Conservation (phyloP, 2,329 filamentous ascomycete species). For the Pestalotiopsis sp. region DNA sequence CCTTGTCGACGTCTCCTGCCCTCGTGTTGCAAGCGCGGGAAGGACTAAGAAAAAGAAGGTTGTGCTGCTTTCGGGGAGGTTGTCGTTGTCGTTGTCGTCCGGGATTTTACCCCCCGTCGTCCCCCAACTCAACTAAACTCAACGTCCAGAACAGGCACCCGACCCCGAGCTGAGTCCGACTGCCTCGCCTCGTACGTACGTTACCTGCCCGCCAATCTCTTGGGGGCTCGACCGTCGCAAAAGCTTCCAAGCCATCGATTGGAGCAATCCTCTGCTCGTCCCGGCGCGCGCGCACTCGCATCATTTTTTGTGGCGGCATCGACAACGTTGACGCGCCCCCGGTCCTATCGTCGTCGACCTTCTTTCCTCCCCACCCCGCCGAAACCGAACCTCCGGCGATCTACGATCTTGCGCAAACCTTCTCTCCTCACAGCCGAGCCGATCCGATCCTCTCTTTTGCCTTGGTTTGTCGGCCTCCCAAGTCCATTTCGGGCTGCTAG, state of each 20-base stretch:
- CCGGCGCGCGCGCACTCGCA: background rate
- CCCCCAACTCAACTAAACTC: background rate
- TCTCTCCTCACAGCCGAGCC: background rate
- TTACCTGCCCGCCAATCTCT: background rate
- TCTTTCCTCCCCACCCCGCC: background rate
- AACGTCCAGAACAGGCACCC: background rate
- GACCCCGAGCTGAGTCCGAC: background rate
- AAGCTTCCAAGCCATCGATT: background rate
- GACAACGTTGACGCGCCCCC: background rate
- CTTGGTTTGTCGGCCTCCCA: background rate
- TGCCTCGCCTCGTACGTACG: background rate
- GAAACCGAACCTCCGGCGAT: background rate
- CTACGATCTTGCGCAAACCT: background rate
- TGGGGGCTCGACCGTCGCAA: background rate
- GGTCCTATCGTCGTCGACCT: background rate
- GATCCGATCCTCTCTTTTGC: background rate
- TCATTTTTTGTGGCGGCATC: background rate
- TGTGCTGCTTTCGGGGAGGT: background rate
- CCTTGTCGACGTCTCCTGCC: no score
- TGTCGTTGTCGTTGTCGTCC: background rate
- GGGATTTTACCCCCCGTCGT: background rate
- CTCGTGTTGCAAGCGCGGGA: background rate
- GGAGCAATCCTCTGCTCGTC: background rate
- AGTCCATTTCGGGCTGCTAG: background rate
- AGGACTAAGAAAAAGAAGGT: background rate